phyloP scores from a whole-genome alignment of 257 asterid species.

The Forsythia suspensa region DNA sequence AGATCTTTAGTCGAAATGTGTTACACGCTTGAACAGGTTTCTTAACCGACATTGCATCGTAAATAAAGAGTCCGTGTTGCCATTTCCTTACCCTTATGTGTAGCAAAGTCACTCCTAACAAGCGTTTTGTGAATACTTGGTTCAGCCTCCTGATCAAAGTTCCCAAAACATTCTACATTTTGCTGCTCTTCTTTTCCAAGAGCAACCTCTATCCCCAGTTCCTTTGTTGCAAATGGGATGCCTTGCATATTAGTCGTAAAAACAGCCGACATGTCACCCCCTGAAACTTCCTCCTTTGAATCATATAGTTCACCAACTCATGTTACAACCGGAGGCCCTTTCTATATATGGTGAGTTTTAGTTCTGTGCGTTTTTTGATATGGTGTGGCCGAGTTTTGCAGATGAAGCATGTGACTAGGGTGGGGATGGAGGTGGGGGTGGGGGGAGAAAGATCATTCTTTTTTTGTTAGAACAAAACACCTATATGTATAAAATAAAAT shows the following conservation, averaged over 20 bases:
- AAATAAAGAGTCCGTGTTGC: conserved; percentile 44
- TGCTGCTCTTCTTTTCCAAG: conserved; percentile 75
- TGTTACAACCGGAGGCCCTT: conserved; percentile 47
- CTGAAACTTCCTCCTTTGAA: conserved; percentile 52
- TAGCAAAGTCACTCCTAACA: conserved; percentile 50
- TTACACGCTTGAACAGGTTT: conserved; percentile 65
- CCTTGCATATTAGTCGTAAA: conserved; percentile 38
- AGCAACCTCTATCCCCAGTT: conserved; percentile 50
- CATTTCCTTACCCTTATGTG: conserved; percentile 79
- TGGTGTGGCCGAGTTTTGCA: too few species aligned
- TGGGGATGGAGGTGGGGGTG: too few species aligned
- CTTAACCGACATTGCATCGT: conserved; percentile 61
- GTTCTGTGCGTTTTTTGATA: too few species aligned
- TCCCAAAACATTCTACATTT: conserved; percentile 42
- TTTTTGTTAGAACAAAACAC: too few species aligned
- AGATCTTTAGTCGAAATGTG: conserved; percentile 66
- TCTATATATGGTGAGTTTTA: conserved; percentile 18
- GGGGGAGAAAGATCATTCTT: too few species aligned
- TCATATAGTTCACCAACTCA: conserved; percentile 40
- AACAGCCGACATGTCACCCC: conserved; percentile 50
- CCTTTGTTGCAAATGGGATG: conserved; percentile 47
- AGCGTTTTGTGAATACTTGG: conserved; percentile 46
- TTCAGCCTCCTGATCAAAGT: conserved; percentile 69
- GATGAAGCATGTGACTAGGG: too few species aligned
- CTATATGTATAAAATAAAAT: too few species aligned